phyloP scores from a whole-genome alignment of 768 basidiomycete genomes.

The Trametes gibbosa region DNA sequence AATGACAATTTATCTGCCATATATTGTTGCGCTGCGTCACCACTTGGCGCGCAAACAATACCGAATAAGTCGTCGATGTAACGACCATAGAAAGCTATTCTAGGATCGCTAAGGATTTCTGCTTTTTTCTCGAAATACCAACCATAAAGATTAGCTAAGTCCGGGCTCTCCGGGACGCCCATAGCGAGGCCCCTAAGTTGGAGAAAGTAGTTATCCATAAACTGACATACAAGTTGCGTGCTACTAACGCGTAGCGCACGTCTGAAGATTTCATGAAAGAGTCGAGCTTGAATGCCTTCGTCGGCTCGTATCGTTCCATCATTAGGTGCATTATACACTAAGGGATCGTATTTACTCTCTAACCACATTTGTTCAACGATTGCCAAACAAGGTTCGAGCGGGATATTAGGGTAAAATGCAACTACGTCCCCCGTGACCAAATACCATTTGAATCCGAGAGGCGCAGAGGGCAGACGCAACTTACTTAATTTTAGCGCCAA shows the following conservation, averaged over 20 bases:
- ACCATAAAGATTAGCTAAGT: constrained; percentile 34
- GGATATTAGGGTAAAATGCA: constrained; percentile 34
- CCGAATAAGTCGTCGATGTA: constrained; percentile 35
- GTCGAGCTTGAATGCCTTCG: not conserved
- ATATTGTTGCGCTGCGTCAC: not conserved
- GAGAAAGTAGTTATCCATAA: constrained; percentile 21
- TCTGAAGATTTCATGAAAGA: not conserved
- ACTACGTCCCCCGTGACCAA: constrained; percentile 36
- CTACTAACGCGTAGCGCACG: not conserved
- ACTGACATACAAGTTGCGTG: constrained; percentile 8
- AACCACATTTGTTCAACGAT: constrained; percentile 24
- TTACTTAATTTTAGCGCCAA: constrained; percentile 33
- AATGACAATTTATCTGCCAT: not conserved
- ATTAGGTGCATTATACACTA: not conserved
- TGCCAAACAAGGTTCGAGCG: constrained; percentile 19
- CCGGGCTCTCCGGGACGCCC: constrained; percentile 28
- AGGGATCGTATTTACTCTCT: constrained; percentile 1
- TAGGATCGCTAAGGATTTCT: constrained; percentile 9
- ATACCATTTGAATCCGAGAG: constrained; percentile 7
- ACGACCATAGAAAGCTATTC: constrained; percentile 28
- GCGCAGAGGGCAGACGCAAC: constrained; percentile 3
- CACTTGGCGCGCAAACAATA: constrained; percentile 1
- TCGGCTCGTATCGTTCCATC: not conserved
- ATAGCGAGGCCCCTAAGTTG: constrained; percentile 21
- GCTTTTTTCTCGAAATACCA: constrained; percentile 20